phyloP scores from a whole-genome alignment of 2,329 filamentous ascomycete species.

The Aureobasidium subglaciale region DNA sequence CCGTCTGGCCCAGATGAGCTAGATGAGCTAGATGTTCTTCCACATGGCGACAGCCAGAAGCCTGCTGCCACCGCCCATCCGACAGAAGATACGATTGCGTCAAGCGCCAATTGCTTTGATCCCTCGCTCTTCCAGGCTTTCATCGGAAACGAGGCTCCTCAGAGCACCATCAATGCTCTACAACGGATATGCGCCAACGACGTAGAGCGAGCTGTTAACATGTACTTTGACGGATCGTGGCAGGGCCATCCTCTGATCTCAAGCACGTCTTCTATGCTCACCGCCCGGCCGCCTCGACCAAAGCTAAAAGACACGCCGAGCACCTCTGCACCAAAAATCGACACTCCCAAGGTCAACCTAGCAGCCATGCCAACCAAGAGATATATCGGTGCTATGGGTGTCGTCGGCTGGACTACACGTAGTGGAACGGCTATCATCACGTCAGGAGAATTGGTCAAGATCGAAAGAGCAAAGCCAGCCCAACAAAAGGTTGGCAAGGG shows the following conservation, averaged over 20 bases:
- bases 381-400: constrained; percentile 89
- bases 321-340: constrained; percentile 11
- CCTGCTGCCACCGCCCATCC: neutral
- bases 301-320: neutral
- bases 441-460: constrained; percentile 74
- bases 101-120: constrained; percentile 42
- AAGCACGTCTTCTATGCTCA: neutral
- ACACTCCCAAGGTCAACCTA: constrained; percentile 14
- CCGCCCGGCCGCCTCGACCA: neutral
- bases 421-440: constrained; percentile 70
- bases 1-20: constrained; percentile 28
- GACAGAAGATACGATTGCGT: constrained; percentile 13
- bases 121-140: constrained; percentile 49
- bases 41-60: constrained; percentile 21
- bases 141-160: constrained; percentile 46
- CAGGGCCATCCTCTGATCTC: constrained; percentile 27
- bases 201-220: constrained; percentile 56
- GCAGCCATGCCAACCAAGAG: constrained; percentile 49
- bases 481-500: constrained; percentile 34
- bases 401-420: constrained; percentile 82
- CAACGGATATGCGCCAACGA: constrained; percentile 45
- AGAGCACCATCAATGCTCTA: constrained; percentile 40
- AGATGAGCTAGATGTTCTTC: no score
- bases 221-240: constrained; percentile 60
- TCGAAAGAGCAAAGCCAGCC: constrained; percentile 74